phyloP scores from a whole-genome alignment of 1,284 basidiomycete genomes.

The Microbotryum violaceum region DNA sequence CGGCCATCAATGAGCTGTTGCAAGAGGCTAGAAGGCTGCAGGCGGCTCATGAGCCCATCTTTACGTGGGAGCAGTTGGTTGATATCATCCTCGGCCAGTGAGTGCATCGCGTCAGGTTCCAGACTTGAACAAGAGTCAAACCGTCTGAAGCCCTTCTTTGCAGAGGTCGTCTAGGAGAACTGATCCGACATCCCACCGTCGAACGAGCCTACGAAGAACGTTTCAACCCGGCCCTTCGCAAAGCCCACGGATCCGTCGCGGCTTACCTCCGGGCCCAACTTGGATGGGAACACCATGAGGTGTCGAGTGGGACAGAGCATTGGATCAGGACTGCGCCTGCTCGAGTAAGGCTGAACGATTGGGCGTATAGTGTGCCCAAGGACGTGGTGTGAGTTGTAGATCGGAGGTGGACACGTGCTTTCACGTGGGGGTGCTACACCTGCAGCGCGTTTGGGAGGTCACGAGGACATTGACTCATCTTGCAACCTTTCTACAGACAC shows the following conservation, averaged over 20 bases:
- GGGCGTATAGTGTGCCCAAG: slow-evolving; percentile 14
- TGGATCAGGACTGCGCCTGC: slow-evolving; percentile 3
- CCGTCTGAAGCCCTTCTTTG: not conserved
- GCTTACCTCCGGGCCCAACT: slow-evolving; percentile 11
- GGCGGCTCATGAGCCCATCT: not conserved
- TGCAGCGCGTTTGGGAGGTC: not conserved
- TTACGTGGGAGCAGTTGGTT: slow-evolving; percentile 10
- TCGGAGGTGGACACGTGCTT: too few relatives aligned
- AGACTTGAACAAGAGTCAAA: not conserved
- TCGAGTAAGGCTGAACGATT: slow-evolving; percentile 20
- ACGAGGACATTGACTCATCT: too few relatives aligned
- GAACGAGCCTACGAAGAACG: slow-evolving; percentile 10
- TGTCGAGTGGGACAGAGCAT: not conserved
- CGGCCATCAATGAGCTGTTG: not conserved
- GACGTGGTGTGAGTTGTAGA: slow-evolving; percentile 4
- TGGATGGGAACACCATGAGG: slow-evolving; percentile 2
- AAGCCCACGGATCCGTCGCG: slow-evolving; percentile 6
- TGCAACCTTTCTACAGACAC: slow-evolving; percentile 43
- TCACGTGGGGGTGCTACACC: not conserved
- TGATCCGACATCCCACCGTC: slow-evolving; percentile 15
- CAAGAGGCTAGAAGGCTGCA: not conserved
- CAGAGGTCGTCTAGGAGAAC: slow-evolving; percentile 3
- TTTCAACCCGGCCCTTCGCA: slow-evolving; percentile 12
- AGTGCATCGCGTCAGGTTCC: not conserved
- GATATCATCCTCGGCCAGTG: slow-evolving; percentile 3